Evolutionary conservation across 2,329 filamentous ascomycete genomes (phyloP), one percentile per base, ranked within the genome.

Genomic region (Venturia aucupariae): DNA sequence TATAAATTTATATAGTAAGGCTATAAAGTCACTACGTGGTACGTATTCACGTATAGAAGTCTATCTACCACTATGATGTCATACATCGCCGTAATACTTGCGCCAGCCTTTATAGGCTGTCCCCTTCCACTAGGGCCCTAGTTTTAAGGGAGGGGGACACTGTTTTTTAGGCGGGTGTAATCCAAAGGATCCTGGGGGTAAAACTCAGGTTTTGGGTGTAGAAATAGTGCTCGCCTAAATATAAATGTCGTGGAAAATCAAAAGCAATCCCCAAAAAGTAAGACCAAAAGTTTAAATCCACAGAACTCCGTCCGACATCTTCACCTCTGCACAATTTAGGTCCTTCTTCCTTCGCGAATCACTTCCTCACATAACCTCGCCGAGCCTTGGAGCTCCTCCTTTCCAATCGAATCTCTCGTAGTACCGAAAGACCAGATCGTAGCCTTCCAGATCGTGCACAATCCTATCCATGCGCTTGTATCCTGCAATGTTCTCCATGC

Each of bases 361-460:
- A 51, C 22, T 51, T 24, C 46, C 4, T 57, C 17, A 57, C 51
- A 57, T 57, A 65, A 73, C 70, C 75, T 87, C 85, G 44, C 85
- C 85, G 72, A 88, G 74, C 70, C 85, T 79, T 59, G 85, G 85
- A 68, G 82, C 82, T 67, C 84, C 84, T 63, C 85, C 85, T 74
- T 83, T 83, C 84, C 84, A 97, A 71, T 89, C 93, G 69, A 96
- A 86, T 66, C 90, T 86, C 80, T 97, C 92, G 73, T 96, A 99
- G 81, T 95, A 97, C 66, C 93, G 86, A 79, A 99, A 99, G 57
- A 99, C 89, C 44, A 99, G 82, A 75, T 97, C 92, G 73, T 99
- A 99, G 63, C 95, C 94, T 73, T 99, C 93, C 70, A 99, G 87
- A 72, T 97, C 92, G 75, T 99, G 94, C 61, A 99, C 91, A 69